Conservation (phyloP, 495 filamentous ascomycete species). For the Neurospora cerealis region DNA sequence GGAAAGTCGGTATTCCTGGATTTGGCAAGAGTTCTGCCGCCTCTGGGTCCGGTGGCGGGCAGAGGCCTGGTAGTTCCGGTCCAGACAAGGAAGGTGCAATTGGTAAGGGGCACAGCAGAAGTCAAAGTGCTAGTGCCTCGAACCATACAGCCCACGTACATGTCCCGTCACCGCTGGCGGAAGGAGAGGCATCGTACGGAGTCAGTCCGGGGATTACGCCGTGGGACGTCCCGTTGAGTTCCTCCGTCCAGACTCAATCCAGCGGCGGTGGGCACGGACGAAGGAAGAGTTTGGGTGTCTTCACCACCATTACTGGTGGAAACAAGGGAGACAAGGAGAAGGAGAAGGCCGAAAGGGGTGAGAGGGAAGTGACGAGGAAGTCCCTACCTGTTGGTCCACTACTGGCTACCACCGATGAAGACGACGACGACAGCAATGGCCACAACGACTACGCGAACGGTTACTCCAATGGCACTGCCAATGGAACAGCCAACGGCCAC, state of each 20-base stretch:
- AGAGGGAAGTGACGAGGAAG: not conserved
- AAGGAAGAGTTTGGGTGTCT: not conserved
- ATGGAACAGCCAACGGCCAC: not conserved
- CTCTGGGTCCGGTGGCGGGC: too few species aligned
- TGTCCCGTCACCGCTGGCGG: not conserved
- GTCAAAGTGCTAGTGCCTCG: too few species aligned
- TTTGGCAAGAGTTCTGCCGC: not conserved
- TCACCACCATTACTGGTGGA: not conserved
- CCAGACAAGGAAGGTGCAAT: constrained; percentile 18
- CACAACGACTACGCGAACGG: not conserved
- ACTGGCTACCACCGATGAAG: not conserved
- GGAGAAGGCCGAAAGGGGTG: too few species aligned
- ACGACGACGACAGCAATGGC: not conserved
- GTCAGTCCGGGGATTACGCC: constrained; percentile 8
- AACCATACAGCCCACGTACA: too few species aligned
- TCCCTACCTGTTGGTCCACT: not conserved
- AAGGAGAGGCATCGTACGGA: constrained; percentile 1
- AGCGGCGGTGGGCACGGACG: not conserved
- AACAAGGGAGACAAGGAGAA: not conserved
- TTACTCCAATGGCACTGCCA: not conserved
- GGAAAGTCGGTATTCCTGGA: not conserved
- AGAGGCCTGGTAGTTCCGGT: constrained; percentile 10
- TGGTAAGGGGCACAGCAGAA: constrained; percentile 1
- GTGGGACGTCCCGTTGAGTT: constrained; percentile 3
- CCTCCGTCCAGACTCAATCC: not conserved